Percentiles rank a stretch among this genome's conserved stretches.
phyloP scores from a whole-genome alignment of 345 rosid genomes.

The Arabidopsis arenosa region DNA sequence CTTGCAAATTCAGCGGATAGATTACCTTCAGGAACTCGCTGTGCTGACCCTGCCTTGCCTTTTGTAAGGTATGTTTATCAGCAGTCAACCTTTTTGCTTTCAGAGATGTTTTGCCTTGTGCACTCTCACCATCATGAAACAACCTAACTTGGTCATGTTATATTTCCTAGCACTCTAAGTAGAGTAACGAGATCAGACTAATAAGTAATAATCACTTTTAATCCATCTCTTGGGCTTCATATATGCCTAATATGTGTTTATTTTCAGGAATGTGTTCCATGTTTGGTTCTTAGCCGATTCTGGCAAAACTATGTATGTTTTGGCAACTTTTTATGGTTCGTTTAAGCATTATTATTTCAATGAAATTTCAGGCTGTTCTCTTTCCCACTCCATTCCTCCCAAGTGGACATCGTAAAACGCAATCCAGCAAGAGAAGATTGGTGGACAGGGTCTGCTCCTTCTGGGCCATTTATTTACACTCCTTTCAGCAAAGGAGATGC shows the following conservation, averaged over 20 bases:
- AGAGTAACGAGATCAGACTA: slow-evolving; percentile 9
- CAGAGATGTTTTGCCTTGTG: slow-evolving; percentile 15
- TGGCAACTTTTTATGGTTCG: background rate
- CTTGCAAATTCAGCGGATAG: slow-evolving; percentile 86
- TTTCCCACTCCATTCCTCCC: slow-evolving; percentile 85
- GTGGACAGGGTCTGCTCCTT: slow-evolving; percentile 97
- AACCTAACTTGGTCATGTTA: slow-evolving; percentile 29
- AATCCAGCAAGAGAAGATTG: slow-evolving; percentile 92
- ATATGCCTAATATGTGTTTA: slow-evolving; percentile 25
- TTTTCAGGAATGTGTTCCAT: slow-evolving; percentile 25
- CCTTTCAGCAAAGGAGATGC: slow-evolving; percentile 96
- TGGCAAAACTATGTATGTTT: slow-evolving; percentile 13
- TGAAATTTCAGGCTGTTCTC: slow-evolving; percentile 68
- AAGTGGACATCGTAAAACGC: slow-evolving; percentile 82
- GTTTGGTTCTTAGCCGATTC: slow-evolving; percentile 37
- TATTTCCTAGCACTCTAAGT: slow-evolving; percentile 13
- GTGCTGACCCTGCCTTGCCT: slow-evolving; percentile 98
- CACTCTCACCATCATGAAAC: slow-evolving; percentile 19
- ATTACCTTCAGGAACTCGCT: slow-evolving; percentile 94
- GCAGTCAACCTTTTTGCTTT: slow-evolving; percentile 23
- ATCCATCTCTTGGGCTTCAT: slow-evolving; percentile 20
- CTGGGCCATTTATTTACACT: slow-evolving; percentile 98
- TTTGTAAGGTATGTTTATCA: slow-evolving; percentile 71
- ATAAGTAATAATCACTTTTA: background rate
- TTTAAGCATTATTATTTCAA: slow-evolving; percentile 13